Conservation (phyloP, 2,329 filamentous ascomycete genomes). For the Aspergillus alliaceus region DNA sequence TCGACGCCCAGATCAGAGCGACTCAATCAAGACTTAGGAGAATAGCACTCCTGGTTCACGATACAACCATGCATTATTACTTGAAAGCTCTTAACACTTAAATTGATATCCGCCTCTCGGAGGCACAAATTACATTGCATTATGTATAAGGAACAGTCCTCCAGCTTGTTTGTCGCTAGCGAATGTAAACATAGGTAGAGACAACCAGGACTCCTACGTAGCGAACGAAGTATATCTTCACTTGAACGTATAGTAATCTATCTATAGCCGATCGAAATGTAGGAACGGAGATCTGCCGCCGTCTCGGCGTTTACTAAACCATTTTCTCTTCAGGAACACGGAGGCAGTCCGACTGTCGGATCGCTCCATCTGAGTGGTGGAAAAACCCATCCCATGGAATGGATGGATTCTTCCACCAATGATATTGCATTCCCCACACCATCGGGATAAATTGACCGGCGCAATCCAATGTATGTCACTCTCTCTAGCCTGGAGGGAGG, state of each 20-base stretch:
- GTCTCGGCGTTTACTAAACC: not conserved
- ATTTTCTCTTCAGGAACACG: conserved; percentile 1
- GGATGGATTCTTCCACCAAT: conserved; percentile 28
- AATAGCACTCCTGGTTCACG: not conserved
- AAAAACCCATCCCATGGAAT: conserved; percentile 12
- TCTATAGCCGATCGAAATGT: not conserved
- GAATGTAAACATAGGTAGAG: not conserved
- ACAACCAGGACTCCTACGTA: not conserved
- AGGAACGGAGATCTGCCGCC: not conserved
- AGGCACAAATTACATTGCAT: not conserved
- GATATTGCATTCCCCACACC: conserved; percentile 5
- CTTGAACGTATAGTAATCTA: not conserved
- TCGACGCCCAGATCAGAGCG: not conserved
- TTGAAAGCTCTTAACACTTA: not conserved
- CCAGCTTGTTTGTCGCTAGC: not conserved
- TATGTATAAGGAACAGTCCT: not conserved
- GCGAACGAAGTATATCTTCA: not conserved
- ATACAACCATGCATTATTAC: not conserved
- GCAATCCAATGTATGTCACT: conserved; percentile 1
- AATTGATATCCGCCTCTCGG: conserved; percentile 7
- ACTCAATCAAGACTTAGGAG: too few relatives aligned
- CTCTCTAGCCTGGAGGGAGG: conserved; percentile 1
- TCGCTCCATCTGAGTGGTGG: conserved; percentile 23
- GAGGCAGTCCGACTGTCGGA: conserved; percentile 2
- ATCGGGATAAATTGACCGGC: not conserved